Percentiles rank a stretch among this genome's conserved stretches.
Evolutionary conservation across 441 rosid genomes (phyloP).

Genomic region (Brassica balearica): DNA sequence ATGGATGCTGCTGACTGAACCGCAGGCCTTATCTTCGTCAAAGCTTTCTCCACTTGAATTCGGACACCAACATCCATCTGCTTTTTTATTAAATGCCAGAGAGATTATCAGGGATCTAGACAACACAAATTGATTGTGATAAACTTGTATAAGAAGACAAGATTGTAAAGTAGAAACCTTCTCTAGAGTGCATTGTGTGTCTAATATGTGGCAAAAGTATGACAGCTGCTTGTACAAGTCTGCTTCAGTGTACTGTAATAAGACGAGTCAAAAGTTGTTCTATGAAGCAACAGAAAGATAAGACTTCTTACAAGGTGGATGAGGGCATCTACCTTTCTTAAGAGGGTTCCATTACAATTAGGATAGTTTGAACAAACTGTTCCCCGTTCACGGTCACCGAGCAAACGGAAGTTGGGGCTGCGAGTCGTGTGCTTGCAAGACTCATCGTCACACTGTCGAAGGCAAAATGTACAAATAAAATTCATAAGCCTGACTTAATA

Average conservation of each 20-base stretch:
- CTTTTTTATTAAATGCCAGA: not conserved
- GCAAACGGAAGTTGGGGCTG: constrained; percentile 61
- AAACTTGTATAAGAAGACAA: not conserved
- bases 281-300: constrained; percentile 14
- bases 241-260: constrained; percentile 80
- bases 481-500: constrained; percentile 2
- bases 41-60: constrained; percentile 64
- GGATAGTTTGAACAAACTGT: constrained; percentile 96
- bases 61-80: constrained; percentile 67
- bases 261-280: constrained; percentile 17
- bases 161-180: constrained; percentile 54
- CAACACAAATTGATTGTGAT: not conserved
- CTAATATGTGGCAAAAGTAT: constrained; percentile 81
- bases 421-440: constrained; percentile 85
- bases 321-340: constrained; percentile 64
- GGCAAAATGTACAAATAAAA: constrained; percentile 11
- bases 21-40: constrained; percentile 59
- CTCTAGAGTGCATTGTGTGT: constrained; percentile 65
- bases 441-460: constrained; percentile 87
- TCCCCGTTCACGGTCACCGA: constrained; percentile 88
- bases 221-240: constrained; percentile 92
- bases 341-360: constrained; percentile 81
- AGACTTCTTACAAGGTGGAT: not conserved
- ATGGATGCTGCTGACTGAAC: constrained; percentile 65
- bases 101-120: constrained; percentile 28